A percentile compares a stretch with the other conserved stretches of the same genome.
Evolutionary conservation across 1,284 basidiomycete species (phyloP).

Genomic region (Pterulicium gracile): DNA sequence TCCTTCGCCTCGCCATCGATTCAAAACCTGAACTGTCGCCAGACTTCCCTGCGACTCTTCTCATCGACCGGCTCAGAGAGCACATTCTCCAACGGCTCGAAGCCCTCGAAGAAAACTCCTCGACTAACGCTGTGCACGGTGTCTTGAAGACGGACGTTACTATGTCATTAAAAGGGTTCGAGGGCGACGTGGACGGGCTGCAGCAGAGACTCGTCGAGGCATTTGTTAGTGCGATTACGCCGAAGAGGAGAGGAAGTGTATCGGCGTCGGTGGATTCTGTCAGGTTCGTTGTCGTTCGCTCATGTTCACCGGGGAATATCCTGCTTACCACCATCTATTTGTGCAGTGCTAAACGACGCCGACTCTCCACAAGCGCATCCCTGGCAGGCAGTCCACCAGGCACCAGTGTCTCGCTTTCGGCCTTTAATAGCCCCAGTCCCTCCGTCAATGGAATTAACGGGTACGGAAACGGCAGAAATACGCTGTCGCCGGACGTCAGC

Average conservation of each 20-base stretch:
- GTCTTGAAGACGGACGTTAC: slow-evolving; percentile 23
- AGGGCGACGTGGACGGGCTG: not conserved
- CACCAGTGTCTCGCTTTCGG: not conserved
- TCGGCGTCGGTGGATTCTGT: not conserved
- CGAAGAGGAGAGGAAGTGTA: not conserved
- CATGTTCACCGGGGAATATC: slow-evolving; percentile 1
- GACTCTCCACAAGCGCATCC: slow-evolving; percentile 11
- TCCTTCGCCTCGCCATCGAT: not conserved
- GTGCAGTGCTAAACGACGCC: slow-evolving; percentile 10
- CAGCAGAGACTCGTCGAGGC: not conserved
- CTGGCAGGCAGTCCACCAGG: not conserved
- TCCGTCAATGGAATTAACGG: slow-evolving; percentile 3
- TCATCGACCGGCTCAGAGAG: slow-evolving; percentile 37
- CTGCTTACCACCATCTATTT: slow-evolving; percentile 11
- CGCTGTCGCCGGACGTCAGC: slow-evolving; percentile 26
- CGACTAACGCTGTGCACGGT: slow-evolving; percentile 14
- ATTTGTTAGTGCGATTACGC: not conserved
- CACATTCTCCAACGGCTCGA: slow-evolving; percentile 27
- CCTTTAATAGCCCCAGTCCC: not conserved
- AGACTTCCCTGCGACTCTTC: slow-evolving; percentile 45
- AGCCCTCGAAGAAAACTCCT: slow-evolving; percentile 15
- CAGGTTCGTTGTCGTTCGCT: not conserved
- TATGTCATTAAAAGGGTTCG: slow-evolving; percentile 14
- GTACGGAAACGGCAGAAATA: slow-evolving; percentile 14
- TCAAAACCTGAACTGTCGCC: slow-evolving; percentile 8